Evolutionary conservation across 371 early-diverging fungal genomes (phyloP), one percentile per base, ranked within the genome.

Genomic region (Fennellomyces sp.): DNA sequence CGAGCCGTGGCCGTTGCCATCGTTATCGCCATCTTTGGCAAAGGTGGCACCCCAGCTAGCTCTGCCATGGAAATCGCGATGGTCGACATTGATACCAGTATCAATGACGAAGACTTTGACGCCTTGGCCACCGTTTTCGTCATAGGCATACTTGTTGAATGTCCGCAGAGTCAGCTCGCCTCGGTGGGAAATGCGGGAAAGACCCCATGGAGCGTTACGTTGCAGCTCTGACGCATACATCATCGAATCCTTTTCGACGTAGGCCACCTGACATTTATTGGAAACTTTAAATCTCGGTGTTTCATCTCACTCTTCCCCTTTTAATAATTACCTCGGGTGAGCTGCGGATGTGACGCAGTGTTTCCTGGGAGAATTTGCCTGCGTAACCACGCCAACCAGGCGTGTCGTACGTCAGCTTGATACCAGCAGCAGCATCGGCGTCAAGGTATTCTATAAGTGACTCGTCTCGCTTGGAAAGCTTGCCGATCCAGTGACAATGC

Each of bases 121-220:
- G 52, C 87, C 91, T 13, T 86, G 75, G 31, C 99, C 99, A 50
- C 85, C 95, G 29, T 75, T 61, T 17, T 82, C 66, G 63, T 88
- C 76, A 78, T 94, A 87, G 19, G 79, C 67, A 65, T 94, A 96
- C 73, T 89, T 86, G 81, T 87, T 84, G 67, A 82, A 91, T 39
- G 84, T 88, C 51, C 80, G 68, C 36, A 91, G 78, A 29, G 82
- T 77, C 57, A 93, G 79, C 11, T 72, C 67, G 36, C 81, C 61
- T 62, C 88, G 85, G 70, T 94, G 93, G 45, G 94, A 90, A 61
- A 95, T 84, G 66, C 97, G 94, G 57, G 93, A 80, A 21, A 95
- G 75, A 31, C 96, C 97, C 97, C 97, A 96, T 12, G 95, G 92
- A 26, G 97, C 94, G 64, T 82, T 77, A 45, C 68, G 76, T 78